These are phyloP conservation scores for Termitomyces titanicus DNA, from an alignment of 768 basidiomycete genomes.

Conservation along the genomic window DNA sequence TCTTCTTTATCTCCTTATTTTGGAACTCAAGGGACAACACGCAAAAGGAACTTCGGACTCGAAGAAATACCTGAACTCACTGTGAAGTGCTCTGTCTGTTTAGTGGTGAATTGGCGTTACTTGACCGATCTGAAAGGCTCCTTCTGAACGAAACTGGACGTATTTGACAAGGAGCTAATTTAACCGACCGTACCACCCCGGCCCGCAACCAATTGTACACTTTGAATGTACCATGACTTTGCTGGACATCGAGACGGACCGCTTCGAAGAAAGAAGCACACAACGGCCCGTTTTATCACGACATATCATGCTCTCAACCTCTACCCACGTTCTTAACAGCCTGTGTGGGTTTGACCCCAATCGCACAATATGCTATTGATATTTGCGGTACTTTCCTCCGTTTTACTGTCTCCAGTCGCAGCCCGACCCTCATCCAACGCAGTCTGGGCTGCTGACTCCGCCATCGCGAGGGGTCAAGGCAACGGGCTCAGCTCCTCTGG, in stretches of 20 bases:
- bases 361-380: not conserved
- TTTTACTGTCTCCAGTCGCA: slow-evolving; percentile 1
- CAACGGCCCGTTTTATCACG: slow-evolving; percentile 13
- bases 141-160: no score
- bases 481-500: slow-evolving; percentile 35
- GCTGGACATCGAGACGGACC: not conserved
- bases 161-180: no score
- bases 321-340: not conserved
- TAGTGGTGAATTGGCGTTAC: no score
- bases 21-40: no score
- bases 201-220: not conserved
- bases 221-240: not conserved
- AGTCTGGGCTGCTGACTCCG: slow-evolving; percentile 44
- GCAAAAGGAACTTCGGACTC: no score
- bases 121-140: no score
- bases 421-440: slow-evolving; percentile 37
- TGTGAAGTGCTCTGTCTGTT: no score
- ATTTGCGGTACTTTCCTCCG: not conserved
- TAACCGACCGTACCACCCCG: not conserved
- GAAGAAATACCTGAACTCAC: no score
- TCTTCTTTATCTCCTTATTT: no score
- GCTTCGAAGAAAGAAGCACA: slow-evolving; percentile 8
- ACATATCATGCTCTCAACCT: not conserved
- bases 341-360: not conserved
- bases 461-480: slow-evolving; percentile 39